Evolutionary conservation across 306 rosid genomes (phyloP).

Genomic region (Vigna unguiculata): DNA sequence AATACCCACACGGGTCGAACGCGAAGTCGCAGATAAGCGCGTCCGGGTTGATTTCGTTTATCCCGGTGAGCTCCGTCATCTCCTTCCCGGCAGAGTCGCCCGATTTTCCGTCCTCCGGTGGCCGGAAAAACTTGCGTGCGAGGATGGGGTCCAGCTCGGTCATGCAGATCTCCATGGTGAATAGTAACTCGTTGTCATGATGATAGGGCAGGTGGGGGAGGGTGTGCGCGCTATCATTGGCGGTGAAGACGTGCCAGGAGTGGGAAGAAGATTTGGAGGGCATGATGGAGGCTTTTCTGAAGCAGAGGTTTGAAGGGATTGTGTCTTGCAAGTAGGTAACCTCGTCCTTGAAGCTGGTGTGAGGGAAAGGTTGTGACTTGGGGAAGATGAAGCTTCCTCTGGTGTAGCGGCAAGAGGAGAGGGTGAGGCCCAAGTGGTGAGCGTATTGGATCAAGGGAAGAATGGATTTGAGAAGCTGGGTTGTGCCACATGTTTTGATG

Average conservation of each 20-base stretch:
- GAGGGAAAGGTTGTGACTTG: constrained; percentile 82
- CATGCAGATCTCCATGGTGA: constrained; percentile 94
- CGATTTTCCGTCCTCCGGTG: constrained; percentile 56
- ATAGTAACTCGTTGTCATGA: constrained; percentile 41
- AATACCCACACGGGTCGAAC: constrained; percentile 93
- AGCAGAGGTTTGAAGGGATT: constrained; percentile 69
- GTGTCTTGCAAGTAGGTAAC: constrained; percentile 66
- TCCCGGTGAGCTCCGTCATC: constrained; percentile 82
- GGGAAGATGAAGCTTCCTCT: constrained; percentile 95
- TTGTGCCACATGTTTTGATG: constrained; percentile 97
- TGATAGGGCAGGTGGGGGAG: constrained; percentile 25
- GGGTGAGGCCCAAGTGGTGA: constrained; percentile 61
- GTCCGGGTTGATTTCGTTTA: constrained; percentile 64
- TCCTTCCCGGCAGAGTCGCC: constrained; percentile 82
- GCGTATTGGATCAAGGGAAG: constrained; percentile 76
- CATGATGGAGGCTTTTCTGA: constrained; percentile 86
- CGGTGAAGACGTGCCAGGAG: constrained; percentile 94
- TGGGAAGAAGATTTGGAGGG: constrained; percentile 77
- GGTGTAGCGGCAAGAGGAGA: constrained; percentile 79
- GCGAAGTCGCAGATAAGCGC: constrained; percentile 87
- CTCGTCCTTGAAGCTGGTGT: constrained; percentile 86
- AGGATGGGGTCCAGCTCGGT: constrained; percentile 83
- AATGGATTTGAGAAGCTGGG: constrained; percentile 94
- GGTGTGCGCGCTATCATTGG: constrained; percentile 7
- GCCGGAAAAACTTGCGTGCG: constrained; percentile 71